Conservation (phyloP, 2,329 filamentous ascomycete genomes). For the Aspergillus pseudoviridinutans region DNA sequence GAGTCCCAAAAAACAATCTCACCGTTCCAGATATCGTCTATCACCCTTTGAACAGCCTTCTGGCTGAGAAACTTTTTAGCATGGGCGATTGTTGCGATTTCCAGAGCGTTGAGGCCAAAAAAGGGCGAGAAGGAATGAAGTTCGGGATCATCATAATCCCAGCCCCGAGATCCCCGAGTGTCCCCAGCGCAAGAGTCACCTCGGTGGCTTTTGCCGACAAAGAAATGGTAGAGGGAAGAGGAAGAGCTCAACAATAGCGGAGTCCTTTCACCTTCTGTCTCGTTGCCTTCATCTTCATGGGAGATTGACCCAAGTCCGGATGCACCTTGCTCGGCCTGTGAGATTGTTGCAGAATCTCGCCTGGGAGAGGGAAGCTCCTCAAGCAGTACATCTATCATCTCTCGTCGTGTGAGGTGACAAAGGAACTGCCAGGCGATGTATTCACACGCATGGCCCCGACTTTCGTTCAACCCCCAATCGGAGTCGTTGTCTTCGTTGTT, state of each 20-base stretch:
- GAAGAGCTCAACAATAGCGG: slow-evolving; percentile 27
- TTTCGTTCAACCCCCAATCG: slow-evolving; percentile 54
- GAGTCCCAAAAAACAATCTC: slow-evolving; percentile 84
- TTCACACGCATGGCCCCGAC: slow-evolving; percentile 56
- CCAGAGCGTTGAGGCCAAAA: slow-evolving; percentile 75
- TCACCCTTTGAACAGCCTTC: slow-evolving; percentile 73
- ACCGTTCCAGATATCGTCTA: slow-evolving; percentile 80
- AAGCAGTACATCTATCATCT: slow-evolving; percentile 56
- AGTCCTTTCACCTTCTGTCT: slow-evolving; percentile 21
- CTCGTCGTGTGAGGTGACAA: slow-evolving; percentile 51
- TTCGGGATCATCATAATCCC: slow-evolving; percentile 47
- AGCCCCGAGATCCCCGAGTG: slow-evolving; percentile 40
- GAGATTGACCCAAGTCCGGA: slow-evolving; percentile 10
- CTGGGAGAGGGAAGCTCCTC: slow-evolving; percentile 44
- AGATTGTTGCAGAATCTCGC: slow-evolving; percentile 13
- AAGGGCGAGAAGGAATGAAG: slow-evolving; percentile 66
- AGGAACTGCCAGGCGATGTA: slow-evolving; percentile 61
- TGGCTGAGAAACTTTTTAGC: slow-evolving; percentile 84
- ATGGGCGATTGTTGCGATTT: slow-evolving; percentile 76
- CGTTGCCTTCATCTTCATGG: slow-evolving; percentile 1
- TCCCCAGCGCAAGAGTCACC: slow-evolving; percentile 41
- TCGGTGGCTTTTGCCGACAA: slow-evolving; percentile 36
- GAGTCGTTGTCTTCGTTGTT: slow-evolving; percentile 44
- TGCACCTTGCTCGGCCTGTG: slow-evolving; percentile 19
- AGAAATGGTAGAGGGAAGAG: slow-evolving; percentile 19